Evolutionary conservation across 495 filamentous ascomycete genomes (phyloP).

Genomic region (Staphylotrichum longicolle): DNA sequence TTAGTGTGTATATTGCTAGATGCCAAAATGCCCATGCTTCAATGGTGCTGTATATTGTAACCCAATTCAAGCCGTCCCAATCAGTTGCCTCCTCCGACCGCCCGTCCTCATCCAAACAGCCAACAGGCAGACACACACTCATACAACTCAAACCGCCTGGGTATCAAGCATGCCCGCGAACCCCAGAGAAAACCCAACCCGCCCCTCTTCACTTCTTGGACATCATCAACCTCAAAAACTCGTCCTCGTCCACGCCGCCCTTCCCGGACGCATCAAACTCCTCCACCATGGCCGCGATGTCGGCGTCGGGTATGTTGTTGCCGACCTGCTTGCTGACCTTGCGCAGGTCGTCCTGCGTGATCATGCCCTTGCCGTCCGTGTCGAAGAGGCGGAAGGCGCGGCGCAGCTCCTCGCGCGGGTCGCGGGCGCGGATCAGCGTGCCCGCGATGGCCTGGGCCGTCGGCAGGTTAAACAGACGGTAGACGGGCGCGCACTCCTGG

Average conservation of each 20-base stretch:
- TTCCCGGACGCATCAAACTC: constrained; percentile 96
- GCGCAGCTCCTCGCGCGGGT: constrained; percentile 88
- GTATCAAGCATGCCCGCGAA: constrained; percentile 20
- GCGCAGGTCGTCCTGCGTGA: constrained; percentile 79
- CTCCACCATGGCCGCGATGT: constrained; percentile 93
- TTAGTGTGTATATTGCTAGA: constrained; percentile 19
- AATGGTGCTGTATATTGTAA: constrained; percentile 24
- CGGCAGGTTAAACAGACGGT: constrained; percentile 36
- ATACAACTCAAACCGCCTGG: constrained; percentile 6
- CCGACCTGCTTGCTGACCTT: constrained; percentile 87
- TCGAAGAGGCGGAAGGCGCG: constrained; percentile 90
- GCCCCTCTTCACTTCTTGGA: constrained; percentile 28
- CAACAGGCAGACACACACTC: not conserved
- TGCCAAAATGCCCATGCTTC: constrained; percentile 25
- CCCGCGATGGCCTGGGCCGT: constrained; percentile 76
- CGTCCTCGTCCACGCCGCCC: constrained; percentile 82
- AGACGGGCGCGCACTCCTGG: constrained; percentile 39
- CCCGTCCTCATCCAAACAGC: constrained; percentile 11
- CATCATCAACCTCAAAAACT: constrained; percentile 65
- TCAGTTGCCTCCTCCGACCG: not conserved
- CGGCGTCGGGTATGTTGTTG: constrained; percentile 87
- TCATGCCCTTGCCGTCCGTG: constrained; percentile 70
- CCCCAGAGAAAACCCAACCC: not conserved
- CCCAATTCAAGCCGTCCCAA: constrained; percentile 18
- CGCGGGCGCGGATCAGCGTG: constrained; percentile 70